Evolutionary conservation across 2,329 filamentous ascomycete species (phyloP).

Genomic region (Aspergillus amoenus): DNA sequence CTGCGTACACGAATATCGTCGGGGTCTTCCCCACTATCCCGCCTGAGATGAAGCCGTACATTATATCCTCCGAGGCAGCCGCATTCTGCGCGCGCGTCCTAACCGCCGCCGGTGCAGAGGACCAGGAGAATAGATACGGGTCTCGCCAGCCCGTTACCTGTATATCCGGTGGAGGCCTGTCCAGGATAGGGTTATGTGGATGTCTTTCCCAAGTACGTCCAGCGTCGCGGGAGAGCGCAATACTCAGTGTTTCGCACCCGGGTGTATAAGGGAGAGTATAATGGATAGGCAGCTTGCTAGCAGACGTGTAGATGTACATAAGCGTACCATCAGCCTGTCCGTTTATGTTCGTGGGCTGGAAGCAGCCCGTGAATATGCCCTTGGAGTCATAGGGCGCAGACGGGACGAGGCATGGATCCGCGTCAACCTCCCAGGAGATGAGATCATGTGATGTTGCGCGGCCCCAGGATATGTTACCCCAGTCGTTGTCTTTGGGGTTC

Average conservation of each 20-base stretch:
- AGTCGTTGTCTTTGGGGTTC: conserved; percentile 43
- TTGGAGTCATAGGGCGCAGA: conserved; percentile 37
- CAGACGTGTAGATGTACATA: conserved; percentile 43
- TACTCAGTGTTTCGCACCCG: conserved; percentile 39
- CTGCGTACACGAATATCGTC: conserved; percentile 48
- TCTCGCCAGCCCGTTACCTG: conserved; percentile 46
- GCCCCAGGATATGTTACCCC: conserved; percentile 46
- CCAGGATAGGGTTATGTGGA: conserved; percentile 39
- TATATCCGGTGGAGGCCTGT: conserved; percentile 32
- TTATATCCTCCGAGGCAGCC: not conserved
- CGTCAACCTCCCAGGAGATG: conserved; percentile 36
- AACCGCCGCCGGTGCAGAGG: conserved; percentile 20
- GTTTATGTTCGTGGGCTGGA: conserved; percentile 29
- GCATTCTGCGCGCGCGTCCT: not conserved
- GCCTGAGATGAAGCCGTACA: conserved; percentile 53
- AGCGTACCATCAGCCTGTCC: conserved; percentile 25
- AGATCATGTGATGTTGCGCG: conserved; percentile 40
- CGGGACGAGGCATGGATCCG: conserved; percentile 32
- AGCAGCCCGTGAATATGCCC: conserved; percentile 46
- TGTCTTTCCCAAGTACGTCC: conserved; percentile 39
- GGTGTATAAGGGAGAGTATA: conserved; percentile 38
- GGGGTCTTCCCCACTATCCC: conserved; percentile 45
- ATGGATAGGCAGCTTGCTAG: conserved; percentile 41
- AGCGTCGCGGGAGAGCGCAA: conserved; percentile 40
- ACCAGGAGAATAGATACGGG: conserved; percentile 38